These are phyloP conservation scores for Pichia sp. DNA, from an alignment of 1,139 yeast genomes.

Conservation along the genomic window DNA sequence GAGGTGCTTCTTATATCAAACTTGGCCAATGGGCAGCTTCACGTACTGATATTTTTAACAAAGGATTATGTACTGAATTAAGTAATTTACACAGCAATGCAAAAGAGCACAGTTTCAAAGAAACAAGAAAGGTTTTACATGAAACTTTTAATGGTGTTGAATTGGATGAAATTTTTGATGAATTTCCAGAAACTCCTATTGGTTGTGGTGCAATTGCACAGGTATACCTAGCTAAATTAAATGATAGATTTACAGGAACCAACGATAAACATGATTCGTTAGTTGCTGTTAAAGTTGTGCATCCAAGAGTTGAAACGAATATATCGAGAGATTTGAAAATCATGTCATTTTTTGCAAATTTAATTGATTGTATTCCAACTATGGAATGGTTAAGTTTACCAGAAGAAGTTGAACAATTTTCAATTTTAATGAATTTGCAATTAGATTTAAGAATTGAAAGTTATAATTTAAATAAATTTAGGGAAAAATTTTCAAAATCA, in stretches of 20 bases:
- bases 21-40: conserved; percentile 99
- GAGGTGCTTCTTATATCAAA: conserved; percentile 93
- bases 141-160: conserved; percentile 48
- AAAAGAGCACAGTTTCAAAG: conserved; percentile 58
- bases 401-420: conserved; percentile 86
- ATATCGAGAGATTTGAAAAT: conserved; percentile 78
- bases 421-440: conserved; percentile 80
- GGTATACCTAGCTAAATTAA: conserved; percentile 73
- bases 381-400: conserved; percentile 98
- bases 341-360: conserved; percentile 72
- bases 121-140: conserved; percentile 54
- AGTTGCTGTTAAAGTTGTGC: conserved; percentile 89
- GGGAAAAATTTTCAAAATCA: conserved; percentile 51
- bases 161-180: conserved; percentile 77
- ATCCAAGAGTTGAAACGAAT: conserved; percentile 71
- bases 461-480: conserved; percentile 64
- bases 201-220: conserved; percentile 99
- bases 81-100: conserved; percentile 79
- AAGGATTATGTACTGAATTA: conserved; percentile 70
- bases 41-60: conserved; percentile 89
- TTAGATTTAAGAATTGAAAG: conserved; percentile 88
- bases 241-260: conserved; percentile 37
- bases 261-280: conserved; percentile 38
- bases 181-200: conserved; percentile 65
- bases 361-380: conserved; percentile 71